Evolutionary conservation across 2,329 filamentous ascomycete genomes (phyloP).

Genomic region (Aureobasidium sp.): DNA sequence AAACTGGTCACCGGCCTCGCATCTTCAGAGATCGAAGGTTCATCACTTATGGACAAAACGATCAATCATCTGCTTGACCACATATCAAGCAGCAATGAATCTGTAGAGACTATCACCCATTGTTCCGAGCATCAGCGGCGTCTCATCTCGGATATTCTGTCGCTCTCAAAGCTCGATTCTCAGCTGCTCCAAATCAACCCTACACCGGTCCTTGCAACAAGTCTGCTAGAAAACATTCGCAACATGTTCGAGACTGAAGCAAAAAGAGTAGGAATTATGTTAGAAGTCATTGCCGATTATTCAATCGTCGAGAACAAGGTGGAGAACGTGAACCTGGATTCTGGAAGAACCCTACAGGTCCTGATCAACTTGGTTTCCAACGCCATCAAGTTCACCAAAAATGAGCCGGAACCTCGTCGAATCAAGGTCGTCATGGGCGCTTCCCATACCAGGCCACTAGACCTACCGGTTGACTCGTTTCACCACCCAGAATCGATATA

Average conservation of each 20-base stretch:
- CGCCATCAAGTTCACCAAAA: conserved; percentile 41
- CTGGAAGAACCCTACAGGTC: conserved; percentile 27
- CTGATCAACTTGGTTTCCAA: conserved; percentile 25
- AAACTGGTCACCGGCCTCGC: conserved; percentile 17
- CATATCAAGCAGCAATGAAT: conserved; percentile 17
- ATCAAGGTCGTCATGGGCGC: conserved; percentile 36
- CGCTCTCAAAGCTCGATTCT: conserved; percentile 32
- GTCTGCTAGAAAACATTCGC: conserved; percentile 30
- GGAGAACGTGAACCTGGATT: conserved; percentile 21
- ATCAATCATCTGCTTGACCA: neutral
- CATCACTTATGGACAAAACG: neutral
- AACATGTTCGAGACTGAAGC: conserved; percentile 35
- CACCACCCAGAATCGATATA: conserved; percentile 18
- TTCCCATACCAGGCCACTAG: conserved; percentile 26
- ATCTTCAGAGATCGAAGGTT: neutral
- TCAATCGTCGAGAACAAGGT: conserved; percentile 32
- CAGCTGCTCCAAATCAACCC: conserved; percentile 34
- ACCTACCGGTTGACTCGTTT: conserved; percentile 26
- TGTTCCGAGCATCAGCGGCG: conserved; percentile 29
- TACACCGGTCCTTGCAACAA: conserved; percentile 29
- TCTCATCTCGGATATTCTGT: conserved; percentile 43
- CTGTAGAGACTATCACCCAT: conserved; percentile 25
- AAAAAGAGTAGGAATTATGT: conserved; percentile 27
- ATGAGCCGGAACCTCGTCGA: conserved; percentile 27
- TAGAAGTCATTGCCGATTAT: conserved; percentile 27